Conservation (phyloP, 768 basidiomycete genomes). For the Naganishia friedmannii region DNA sequence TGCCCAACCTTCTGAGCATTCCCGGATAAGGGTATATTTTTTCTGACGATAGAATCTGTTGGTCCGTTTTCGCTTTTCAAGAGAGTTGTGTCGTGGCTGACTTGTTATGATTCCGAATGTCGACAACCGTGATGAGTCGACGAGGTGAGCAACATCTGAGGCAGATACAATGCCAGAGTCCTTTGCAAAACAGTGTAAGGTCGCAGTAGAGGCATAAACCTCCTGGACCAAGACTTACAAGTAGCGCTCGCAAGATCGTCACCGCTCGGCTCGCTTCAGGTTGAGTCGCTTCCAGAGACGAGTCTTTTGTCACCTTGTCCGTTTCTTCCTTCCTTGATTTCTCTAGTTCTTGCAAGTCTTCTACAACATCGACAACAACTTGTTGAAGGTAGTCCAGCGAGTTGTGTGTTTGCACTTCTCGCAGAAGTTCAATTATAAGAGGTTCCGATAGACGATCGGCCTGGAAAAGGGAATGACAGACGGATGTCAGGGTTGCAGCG, state of each 20-base stretch:
- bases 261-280: slow-evolving; percentile 29
- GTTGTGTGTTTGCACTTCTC: slow-evolving; percentile 11
- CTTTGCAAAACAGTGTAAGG: slow-evolving; percentile 32
- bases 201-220: slow-evolving; percentile 6
- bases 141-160: slow-evolving; percentile 17
- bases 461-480: slow-evolving; percentile 22
- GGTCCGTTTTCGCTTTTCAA: slow-evolving; percentile 41
- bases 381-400: slow-evolving; percentile 17
- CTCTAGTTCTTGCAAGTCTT: slow-evolving; percentile 28
- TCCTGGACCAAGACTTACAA: slow-evolving; percentile 35
- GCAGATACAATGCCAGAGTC: not conserved
- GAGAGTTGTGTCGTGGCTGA: slow-evolving; percentile 31
- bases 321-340: slow-evolving; percentile 20
- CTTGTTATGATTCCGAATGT: slow-evolving; percentile 28
- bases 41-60: slow-evolving; percentile 61
- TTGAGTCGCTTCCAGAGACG: slow-evolving; percentile 34
- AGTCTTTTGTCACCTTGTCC: slow-evolving; percentile 35
- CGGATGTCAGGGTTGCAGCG: slow-evolving; percentile 8
- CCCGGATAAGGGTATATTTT: slow-evolving; percentile 94
- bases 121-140: not conserved
- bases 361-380: slow-evolving; percentile 30
- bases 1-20: slow-evolving; percentile 96
- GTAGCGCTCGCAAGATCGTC: slow-evolving; percentile 5
- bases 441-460: not conserved
- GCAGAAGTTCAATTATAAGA: not conserved